These are phyloP conservation scores for Xylariaceae sp. DNA, from an alignment of 2,329 filamentous ascomycete species.

Conservation along the genomic window DNA sequence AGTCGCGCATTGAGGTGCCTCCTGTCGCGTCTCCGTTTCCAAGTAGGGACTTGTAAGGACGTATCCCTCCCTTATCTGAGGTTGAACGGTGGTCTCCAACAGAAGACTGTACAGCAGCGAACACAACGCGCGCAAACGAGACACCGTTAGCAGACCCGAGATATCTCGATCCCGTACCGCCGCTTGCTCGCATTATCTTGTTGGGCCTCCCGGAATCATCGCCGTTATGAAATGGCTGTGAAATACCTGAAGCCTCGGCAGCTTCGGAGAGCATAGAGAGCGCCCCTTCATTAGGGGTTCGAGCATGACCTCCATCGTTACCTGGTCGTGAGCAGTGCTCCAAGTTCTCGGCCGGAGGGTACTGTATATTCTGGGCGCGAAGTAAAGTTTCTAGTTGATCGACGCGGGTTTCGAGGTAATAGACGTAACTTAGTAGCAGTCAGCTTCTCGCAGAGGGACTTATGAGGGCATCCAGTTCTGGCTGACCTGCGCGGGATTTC, in stretches of 20 bases:
- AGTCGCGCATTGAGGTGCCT: slow-evolving; percentile 88
- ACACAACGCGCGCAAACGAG: slow-evolving; percentile 92
- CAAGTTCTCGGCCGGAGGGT: slow-evolving; percentile 74
- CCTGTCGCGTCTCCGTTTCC: slow-evolving; percentile 55
- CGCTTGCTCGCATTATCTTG: slow-evolving; percentile 40
- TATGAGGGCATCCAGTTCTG: background rate
- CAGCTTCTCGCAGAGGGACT: slow-evolving; percentile 19
- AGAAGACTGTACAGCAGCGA: slow-evolving; percentile 84
- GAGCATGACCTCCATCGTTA: slow-evolving; percentile 44
- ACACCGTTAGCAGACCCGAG: slow-evolving; percentile 88
- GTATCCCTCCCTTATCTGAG: slow-evolving; percentile 69
- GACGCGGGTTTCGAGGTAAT: slow-evolving; percentile 88
- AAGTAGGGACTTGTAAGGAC: slow-evolving; percentile 62
- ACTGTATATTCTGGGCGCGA: slow-evolving; percentile 70
- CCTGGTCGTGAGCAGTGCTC: slow-evolving; percentile 64
- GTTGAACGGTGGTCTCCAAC: slow-evolving; percentile 69
- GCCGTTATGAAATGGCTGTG: slow-evolving; percentile 43
- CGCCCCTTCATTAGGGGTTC: slow-evolving; percentile 45
- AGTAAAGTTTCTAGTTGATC: slow-evolving; percentile 82
- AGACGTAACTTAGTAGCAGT: slow-evolving; percentile 74
- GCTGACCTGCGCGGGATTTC: slow-evolving; percentile 92
- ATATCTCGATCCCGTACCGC: slow-evolving; percentile 78
- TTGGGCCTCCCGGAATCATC: slow-evolving; percentile 63
- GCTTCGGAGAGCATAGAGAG: slow-evolving; percentile 44
- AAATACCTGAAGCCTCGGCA: slow-evolving; percentile 40